phyloP scores from a whole-genome alignment of 2,329 filamentous ascomycete genomes.

The Rhexocercosporidium sp. region DNA sequence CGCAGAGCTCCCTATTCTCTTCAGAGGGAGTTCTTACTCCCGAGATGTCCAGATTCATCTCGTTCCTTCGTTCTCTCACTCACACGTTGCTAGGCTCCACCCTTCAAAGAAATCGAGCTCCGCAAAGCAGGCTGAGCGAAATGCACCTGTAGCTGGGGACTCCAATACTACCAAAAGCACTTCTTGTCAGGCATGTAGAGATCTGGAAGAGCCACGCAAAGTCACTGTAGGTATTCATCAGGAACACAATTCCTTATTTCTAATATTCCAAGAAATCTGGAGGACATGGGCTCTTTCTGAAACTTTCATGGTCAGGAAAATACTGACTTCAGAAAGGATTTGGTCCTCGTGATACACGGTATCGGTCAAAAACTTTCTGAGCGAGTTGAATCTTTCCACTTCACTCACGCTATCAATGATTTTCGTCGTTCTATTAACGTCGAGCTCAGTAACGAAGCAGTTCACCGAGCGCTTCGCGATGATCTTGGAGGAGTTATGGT shows the following conservation, averaged over 20 bases:
- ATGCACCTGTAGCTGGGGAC: conserved; percentile 28
- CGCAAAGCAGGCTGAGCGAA: conserved; percentile 41
- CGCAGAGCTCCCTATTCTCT: not conserved
- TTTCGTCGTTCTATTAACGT: conserved; percentile 87
- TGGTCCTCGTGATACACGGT: conserved; percentile 90
- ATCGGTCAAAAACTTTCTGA: conserved; percentile 97
- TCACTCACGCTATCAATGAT: conserved; percentile 92
- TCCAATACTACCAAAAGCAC: conserved; percentile 24
- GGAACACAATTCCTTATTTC: not conserved
- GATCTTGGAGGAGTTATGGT: conserved; percentile 93
- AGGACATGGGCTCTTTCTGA: not conserved
- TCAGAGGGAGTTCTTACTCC: not conserved
- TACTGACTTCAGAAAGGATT: conserved; percentile 52
- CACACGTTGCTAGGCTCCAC: conserved; percentile 53
- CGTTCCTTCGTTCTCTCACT: not conserved
- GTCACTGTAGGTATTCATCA: conserved; percentile 58
- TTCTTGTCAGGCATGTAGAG: conserved; percentile 62
- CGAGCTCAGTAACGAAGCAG: conserved; percentile 74
- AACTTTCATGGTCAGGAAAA: not conserved
- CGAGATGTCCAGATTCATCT: not conserved
- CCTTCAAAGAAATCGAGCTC: conserved; percentile 39
- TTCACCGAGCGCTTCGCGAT: conserved; percentile 76
- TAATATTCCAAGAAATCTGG: not conserved
- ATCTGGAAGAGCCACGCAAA: conserved; percentile 66
- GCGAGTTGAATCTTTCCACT: conserved; percentile 93